phyloP scores from a whole-genome alignment of 164 flowering plant genomes.

The Houttuynia cordata region DNA sequence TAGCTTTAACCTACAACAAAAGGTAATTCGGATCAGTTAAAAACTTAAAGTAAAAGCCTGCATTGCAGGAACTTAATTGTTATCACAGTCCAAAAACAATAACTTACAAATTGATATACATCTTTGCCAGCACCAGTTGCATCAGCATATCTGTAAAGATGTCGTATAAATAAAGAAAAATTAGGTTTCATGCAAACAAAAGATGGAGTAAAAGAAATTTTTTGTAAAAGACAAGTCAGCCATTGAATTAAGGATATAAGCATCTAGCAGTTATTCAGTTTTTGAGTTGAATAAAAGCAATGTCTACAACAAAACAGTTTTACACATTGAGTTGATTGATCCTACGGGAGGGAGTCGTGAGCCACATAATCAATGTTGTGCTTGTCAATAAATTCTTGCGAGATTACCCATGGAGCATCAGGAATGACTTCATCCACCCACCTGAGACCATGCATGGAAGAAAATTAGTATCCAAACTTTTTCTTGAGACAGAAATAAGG shows the following conservation, averaged over 20 bases:
- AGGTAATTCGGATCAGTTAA: neutral
- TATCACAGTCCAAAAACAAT: neutral
- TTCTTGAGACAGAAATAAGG: neutral
- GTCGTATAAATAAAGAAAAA: neutral
- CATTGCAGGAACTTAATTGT: neutral
- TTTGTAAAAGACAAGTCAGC: neutral
- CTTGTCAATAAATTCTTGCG: constrained; percentile 76
- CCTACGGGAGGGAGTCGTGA: constrained; percentile 98
- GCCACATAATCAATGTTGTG: constrained; percentile 88
- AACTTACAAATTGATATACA: constrained; percentile 19
- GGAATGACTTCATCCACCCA: constrained; percentile 99
- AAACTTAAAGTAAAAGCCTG: neutral
- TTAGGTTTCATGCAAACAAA: neutral
- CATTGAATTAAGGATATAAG: neutral
- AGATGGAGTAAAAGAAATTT: neutral
- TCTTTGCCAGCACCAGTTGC: constrained; percentile 20
- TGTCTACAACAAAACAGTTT: neutral
- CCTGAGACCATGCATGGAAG: constrained; percentile 23
- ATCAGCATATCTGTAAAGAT: constrained; percentile 16
- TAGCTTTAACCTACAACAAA: constrained; percentile 46
- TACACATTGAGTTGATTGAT: neutral
- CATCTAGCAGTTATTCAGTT: too few relatives aligned
- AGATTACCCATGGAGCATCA: constrained; percentile 93
- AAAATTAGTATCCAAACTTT: neutral
- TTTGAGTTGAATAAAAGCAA: too few relatives aligned